Evolutionary conservation across 176 grass and related monocot genomes (phyloP).

Genomic region (Oryza brachyantha): DNA sequence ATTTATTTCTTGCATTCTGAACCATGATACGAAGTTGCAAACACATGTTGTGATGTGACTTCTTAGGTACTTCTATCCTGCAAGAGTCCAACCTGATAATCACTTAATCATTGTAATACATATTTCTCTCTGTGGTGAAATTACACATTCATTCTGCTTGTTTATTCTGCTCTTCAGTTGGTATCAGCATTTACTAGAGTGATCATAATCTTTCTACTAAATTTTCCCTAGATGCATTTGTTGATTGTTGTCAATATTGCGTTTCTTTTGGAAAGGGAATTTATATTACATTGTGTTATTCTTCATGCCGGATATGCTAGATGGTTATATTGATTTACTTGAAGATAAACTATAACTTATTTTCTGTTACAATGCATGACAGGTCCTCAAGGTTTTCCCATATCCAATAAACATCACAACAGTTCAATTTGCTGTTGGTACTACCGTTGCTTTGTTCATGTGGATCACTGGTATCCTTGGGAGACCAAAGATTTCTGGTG

Average conservation of each 20-base stretch:
- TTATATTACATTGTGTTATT: neutral
- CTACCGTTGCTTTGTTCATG: constrained; percentile 33
- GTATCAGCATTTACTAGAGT: neutral
- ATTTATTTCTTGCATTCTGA: neutral
- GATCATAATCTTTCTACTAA: neutral
- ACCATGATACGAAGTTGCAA: neutral
- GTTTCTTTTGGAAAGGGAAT: neutral
- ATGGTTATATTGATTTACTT: neutral
- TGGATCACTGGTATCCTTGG: constrained; percentile 55
- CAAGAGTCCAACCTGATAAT: neutral
- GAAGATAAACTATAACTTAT: neutral
- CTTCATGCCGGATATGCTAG: neutral
- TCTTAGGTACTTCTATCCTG: neutral
- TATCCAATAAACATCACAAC: constrained; percentile 62
- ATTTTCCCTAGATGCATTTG: neutral
- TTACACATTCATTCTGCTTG: neutral
- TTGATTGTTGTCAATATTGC: neutral
- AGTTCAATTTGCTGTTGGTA: constrained; percentile 64
- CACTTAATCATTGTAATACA: neutral
- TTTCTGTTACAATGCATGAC: constrained; percentile 12
- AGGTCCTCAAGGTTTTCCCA: constrained; percentile 77
- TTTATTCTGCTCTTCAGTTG: neutral
- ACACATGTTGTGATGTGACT: neutral
- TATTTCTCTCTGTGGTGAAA: neutral
- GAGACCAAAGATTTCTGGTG: constrained; percentile 62